Conservation (phyloP, 176 grass and related monocot species). For the Carex cristatella region DNA sequence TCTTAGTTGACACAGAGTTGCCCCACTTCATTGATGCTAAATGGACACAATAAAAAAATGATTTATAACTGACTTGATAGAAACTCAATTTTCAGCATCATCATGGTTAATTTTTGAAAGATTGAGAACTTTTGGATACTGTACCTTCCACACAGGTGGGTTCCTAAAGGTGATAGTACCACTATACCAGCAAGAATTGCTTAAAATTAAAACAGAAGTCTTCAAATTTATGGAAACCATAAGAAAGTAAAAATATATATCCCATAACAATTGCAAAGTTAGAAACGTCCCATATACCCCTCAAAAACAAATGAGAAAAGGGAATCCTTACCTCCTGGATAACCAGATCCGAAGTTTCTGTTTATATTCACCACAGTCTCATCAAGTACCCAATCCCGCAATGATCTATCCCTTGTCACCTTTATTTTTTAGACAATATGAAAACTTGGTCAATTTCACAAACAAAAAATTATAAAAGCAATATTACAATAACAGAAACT, state of each 20-base stretch:
- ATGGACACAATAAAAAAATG: neutral
- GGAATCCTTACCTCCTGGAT: slow-evolving; percentile 61
- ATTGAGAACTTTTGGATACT: neutral
- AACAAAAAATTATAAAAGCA: neutral
- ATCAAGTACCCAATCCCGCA: slow-evolving; percentile 79
- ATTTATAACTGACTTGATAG: neutral
- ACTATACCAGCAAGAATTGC: neutral
- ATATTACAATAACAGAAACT: neutral
- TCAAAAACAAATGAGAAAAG: neutral
- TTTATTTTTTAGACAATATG: slow-evolving; percentile 17
- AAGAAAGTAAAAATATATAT: neutral
- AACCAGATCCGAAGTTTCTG: slow-evolving; percentile 91
- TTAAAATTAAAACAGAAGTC: neutral
- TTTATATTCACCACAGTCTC: slow-evolving; percentile 68
- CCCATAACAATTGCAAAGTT: neutral
- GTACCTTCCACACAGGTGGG: neutral
- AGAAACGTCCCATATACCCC: neutral
- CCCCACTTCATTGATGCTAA: neutral
- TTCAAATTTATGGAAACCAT: neutral
- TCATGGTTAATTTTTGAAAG: neutral
- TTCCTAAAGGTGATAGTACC: neutral
- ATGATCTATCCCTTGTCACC: slow-evolving; percentile 83
- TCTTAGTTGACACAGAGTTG: neutral
- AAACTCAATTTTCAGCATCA: neutral
- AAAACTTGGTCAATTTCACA: neutral